These are phyloP conservation scores for Aspergillus wentii DNA, from an alignment of 495 filamentous ascomycete species.

Conservation along the genomic window DNA sequence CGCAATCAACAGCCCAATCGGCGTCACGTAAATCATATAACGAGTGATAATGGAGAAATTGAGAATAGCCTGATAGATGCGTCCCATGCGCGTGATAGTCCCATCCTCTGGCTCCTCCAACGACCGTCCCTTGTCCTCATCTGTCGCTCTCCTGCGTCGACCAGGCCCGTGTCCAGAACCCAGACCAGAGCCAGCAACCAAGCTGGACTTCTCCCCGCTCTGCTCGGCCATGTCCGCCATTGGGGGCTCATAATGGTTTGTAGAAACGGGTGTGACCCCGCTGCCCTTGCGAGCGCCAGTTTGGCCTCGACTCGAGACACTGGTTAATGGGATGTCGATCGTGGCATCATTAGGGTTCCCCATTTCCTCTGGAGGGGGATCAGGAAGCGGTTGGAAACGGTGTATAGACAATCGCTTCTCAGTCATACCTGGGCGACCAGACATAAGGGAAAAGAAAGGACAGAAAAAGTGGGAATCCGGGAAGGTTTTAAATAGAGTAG, in stretches of 20 bases:
- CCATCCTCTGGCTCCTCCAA: conserved; percentile 49
- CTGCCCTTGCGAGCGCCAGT: conserved; percentile 38
- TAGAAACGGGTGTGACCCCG: conserved; percentile 14
- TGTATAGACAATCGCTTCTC: conserved; percentile 36
- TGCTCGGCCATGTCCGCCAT: too few relatives aligned
- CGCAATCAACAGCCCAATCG: conserved; percentile 69
- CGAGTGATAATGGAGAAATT: conserved; percentile 81
- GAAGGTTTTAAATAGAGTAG: neutral
- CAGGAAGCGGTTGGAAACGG: conserved; percentile 44
- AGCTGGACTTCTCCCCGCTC: too few relatives aligned
- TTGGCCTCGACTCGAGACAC: conserved; percentile 34
- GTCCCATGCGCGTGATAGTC: conserved; percentile 77
- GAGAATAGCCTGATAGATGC: conserved; percentile 76
- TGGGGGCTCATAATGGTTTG: conserved; percentile 17
- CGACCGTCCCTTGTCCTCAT: conserved; percentile 40
- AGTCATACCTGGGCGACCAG: conserved; percentile 25
- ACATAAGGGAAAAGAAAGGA: too few relatives aligned
- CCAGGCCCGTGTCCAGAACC: conserved; percentile 31
- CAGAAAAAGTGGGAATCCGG: conserved; percentile 4
- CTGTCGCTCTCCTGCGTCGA: conserved; percentile 50
- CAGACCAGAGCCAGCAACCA: too few relatives aligned
- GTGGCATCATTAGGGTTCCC: conserved; percentile 51
- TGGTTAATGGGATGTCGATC: conserved; percentile 52
- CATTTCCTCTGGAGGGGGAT: conserved; percentile 34
- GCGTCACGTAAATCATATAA: conserved; percentile 85